Percentiles rank a stretch among this genome's conserved stretches.
phyloP scores from a whole-genome alignment of 1,284 basidiomycete species.

The Agroathelia rolfsii region DNA sequence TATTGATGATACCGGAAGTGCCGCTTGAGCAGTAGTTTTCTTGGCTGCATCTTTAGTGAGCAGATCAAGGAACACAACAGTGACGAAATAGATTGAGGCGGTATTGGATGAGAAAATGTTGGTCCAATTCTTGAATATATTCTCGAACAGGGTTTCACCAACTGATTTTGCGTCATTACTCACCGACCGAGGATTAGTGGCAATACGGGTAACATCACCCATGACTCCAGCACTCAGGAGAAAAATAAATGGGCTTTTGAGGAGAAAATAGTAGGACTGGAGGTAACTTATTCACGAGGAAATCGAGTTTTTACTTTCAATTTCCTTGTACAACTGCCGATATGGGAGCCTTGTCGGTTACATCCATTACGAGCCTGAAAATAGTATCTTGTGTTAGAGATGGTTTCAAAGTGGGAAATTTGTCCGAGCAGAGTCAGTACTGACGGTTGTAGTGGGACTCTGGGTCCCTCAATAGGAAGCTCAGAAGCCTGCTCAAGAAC shows the following conservation, averaged over 20 bases:
- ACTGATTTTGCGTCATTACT: conserved; percentile 51
- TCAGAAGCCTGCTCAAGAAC: conserved; percentile 17
- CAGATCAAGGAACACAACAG: conserved; percentile 22
- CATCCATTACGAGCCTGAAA: conserved; percentile 44
- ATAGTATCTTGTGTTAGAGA: conserved; percentile 5
- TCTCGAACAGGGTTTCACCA: conserved; percentile 50
- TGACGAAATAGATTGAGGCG: conserved; percentile 19
- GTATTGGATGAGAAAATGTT: conserved; percentile 13
- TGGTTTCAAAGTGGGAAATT: background rate
- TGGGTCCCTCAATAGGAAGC: conserved; percentile 1
- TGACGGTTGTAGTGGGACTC: conserved; percentile 9
- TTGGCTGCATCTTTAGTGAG: conserved; percentile 17
- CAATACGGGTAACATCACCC: conserved; percentile 47
- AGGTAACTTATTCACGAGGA: conserved; percentile 22
- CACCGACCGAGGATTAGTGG: conserved; percentile 42
- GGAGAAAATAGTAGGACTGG: background rate
- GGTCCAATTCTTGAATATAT: conserved; percentile 1
- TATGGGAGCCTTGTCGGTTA: conserved; percentile 20
- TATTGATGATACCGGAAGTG: conserved; percentile 12
- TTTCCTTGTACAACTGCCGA: conserved; percentile 13
- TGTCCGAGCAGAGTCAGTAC: conserved; percentile 15
- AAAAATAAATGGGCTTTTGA: conserved; percentile 1
- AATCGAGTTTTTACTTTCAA: conserved; percentile 25
- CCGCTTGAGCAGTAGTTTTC: conserved; percentile 7
- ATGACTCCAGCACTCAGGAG: conserved; percentile 54